These are phyloP conservation scores for Fusarium nematophilum DNA, from an alignment of 2,329 filamentous ascomycete species.

Conservation along the genomic window DNA sequence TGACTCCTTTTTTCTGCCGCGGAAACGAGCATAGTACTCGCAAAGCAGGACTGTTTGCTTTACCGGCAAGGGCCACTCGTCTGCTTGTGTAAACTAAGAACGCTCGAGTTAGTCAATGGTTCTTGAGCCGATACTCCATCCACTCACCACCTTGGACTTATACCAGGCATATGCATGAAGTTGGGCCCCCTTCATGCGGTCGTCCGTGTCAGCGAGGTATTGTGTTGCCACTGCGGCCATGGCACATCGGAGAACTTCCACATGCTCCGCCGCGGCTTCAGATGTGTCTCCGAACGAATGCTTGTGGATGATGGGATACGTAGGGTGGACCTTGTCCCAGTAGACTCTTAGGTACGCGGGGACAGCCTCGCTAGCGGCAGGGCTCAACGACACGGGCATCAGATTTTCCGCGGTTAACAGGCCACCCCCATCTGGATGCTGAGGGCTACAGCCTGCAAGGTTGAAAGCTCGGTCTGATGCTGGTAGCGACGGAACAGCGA, in stretches of 20 bases:
- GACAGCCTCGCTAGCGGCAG: slow-evolving; percentile 55
- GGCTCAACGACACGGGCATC: slow-evolving; percentile 50
- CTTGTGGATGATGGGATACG: slow-evolving; percentile 64
- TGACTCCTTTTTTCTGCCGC: slow-evolving; percentile 60
- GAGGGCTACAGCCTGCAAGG: slow-evolving; percentile 52
- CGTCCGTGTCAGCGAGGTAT: slow-evolving; percentile 59
- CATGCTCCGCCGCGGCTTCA: slow-evolving; percentile 46
- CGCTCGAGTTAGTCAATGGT: slow-evolving; percentile 17
- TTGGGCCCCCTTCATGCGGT: slow-evolving; percentile 61
- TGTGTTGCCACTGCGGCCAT: slow-evolving; percentile 70
- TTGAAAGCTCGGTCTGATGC: slow-evolving; percentile 49
- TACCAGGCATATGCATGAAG: slow-evolving; percentile 64
- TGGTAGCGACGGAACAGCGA: slow-evolving; percentile 57
- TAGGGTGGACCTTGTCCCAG: slow-evolving; percentile 62
- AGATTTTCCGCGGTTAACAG: slow-evolving; percentile 45
- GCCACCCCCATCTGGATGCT: slow-evolving; percentile 55
- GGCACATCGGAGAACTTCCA: slow-evolving; percentile 61
- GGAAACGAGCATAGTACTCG: slow-evolving; percentile 66
- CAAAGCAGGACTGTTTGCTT: slow-evolving; percentile 67
- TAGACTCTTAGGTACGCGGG: slow-evolving; percentile 64
- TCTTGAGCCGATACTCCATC: neutral
- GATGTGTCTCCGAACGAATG: slow-evolving; percentile 54
- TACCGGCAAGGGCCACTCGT: slow-evolving; percentile 60
- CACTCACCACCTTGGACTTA: slow-evolving; percentile 62
- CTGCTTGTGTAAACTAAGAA: slow-evolving; percentile 51